These are phyloP conservation scores for Daedaleopsis nitida DNA, from an alignment of 768 basidiomycete species.

Conservation along the genomic window DNA sequence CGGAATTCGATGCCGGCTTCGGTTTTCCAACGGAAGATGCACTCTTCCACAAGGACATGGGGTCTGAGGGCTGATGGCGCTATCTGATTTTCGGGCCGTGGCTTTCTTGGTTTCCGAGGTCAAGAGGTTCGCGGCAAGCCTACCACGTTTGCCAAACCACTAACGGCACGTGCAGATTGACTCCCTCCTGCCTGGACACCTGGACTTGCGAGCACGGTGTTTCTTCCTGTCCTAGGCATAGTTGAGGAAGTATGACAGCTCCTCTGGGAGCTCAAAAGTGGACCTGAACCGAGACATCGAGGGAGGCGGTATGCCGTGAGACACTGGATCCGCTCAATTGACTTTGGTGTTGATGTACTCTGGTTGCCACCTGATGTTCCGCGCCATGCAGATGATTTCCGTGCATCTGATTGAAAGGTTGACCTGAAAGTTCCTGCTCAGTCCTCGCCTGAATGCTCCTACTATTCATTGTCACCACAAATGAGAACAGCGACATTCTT, in stretches of 20 bases:
- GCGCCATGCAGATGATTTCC: neutral
- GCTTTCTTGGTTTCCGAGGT: neutral
- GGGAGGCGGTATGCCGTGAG: neutral
- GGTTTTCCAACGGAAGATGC: neutral
- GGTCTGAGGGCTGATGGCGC: neutral
- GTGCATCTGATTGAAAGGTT: neutral
- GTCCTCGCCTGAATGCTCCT: neutral
- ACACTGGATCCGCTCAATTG: neutral
- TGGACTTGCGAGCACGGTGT: neutral
- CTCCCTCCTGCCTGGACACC: neutral
- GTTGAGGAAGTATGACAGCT: neutral
- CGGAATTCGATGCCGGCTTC: neutral
- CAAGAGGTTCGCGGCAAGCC: neutral
- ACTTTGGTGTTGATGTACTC: neutral
- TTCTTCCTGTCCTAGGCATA: neutral
- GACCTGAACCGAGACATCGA: neutral
- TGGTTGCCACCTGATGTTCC: neutral
- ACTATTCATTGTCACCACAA: neutral
- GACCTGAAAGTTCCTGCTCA: neutral
- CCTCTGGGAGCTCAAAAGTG: neutral
- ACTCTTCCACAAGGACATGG: conserved; percentile 1
- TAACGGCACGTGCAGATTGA: neutral
- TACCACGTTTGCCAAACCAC: neutral
- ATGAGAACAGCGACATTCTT: neutral
- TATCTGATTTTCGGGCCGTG: neutral